Conservation (phyloP, 306 rosid genomes). For the Rubus parviflorus region DNA sequence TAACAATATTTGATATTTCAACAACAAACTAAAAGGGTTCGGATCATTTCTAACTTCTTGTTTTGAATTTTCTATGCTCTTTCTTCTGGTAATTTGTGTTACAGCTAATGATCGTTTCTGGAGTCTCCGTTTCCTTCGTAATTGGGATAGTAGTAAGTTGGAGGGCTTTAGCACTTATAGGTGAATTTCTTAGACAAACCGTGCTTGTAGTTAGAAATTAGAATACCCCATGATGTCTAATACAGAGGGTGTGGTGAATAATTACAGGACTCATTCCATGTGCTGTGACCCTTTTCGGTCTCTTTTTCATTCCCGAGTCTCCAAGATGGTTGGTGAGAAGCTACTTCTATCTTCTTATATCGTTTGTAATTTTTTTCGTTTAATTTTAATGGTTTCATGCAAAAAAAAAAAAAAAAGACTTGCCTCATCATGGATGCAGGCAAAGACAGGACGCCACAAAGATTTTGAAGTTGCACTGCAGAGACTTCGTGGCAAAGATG, state of each 20-base stretch:
- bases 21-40: background rate
- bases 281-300: conserved; percentile 71
- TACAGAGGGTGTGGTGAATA: conserved; percentile 13
- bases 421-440: conserved; percentile 45
- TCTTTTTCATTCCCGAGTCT: conserved; percentile 88
- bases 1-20: background rate
- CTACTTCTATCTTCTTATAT: background rate
- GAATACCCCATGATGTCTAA: background rate
- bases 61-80: background rate
- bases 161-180: conserved; percentile 70
- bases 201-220: background rate
- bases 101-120: conserved; percentile 75
- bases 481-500: conserved; percentile 75
- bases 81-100: conserved; percentile 7
- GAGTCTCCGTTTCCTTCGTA: conserved; percentile 66
- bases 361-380: background rate
- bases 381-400: background rate
- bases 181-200: conserved; percentile 34
- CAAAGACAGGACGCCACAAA: conserved; percentile 53
- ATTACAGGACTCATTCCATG: conserved; percentile 76
- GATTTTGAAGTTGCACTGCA: conserved; percentile 66
- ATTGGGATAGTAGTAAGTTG: conserved; percentile 80
- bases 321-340: conserved; percentile 94
- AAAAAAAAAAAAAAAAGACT: background rate
- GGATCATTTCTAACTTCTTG: background rate